Conservation (phyloP, 495 filamentous ascomycete species). For the Aspergillus egyptiacus region DNA sequence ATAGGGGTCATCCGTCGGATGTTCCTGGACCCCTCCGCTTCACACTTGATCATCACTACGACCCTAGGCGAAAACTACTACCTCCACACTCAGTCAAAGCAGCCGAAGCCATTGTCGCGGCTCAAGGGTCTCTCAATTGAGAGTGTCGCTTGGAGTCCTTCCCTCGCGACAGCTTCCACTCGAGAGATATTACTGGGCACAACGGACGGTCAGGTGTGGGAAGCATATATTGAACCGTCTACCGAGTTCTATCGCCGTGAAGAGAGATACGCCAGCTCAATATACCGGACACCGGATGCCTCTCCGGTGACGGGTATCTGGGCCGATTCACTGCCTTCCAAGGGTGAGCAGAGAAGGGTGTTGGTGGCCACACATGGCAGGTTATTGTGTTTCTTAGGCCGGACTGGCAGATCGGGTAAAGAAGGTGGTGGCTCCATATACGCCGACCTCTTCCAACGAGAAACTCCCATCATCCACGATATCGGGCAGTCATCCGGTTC, state of each 20-base stretch:
- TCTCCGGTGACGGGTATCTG: slow-evolving; percentile 74
- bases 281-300: slow-evolving; percentile 74
- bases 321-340: slow-evolving; percentile 62
- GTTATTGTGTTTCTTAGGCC: slow-evolving; percentile 73
- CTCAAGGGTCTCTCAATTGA: slow-evolving; percentile 84
- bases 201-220: slow-evolving; percentile 88
- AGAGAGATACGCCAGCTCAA: slow-evolving; percentile 78
- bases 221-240: slow-evolving; percentile 89
- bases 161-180: slow-evolving; percentile 90
- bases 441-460: slow-evolving; percentile 78
- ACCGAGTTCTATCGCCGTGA: slow-evolving; percentile 92
- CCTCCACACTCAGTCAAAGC: slow-evolving; percentile 87
- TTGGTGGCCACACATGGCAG: slow-evolving; percentile 69
- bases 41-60: slow-evolving; percentile 87
- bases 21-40: slow-evolving; percentile 95
- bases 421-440: slow-evolving; percentile 81
- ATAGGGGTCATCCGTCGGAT: slow-evolving; percentile 86
- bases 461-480: slow-evolving; percentile 70
- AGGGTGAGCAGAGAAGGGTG: slow-evolving; percentile 65
- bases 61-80: slow-evolving; percentile 95
- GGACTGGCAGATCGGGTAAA: slow-evolving; percentile 62
- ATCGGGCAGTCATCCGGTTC: slow-evolving; percentile 47
- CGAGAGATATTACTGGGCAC: slow-evolving; percentile 92
- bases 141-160: slow-evolving; percentile 90
- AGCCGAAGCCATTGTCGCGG: slow-evolving; percentile 73